Percentiles rank a stretch among this genome's conserved stretches.
phyloP scores from a whole-genome alignment of 169 alveolate species.

The Plasmodium gonderi region DNA sequence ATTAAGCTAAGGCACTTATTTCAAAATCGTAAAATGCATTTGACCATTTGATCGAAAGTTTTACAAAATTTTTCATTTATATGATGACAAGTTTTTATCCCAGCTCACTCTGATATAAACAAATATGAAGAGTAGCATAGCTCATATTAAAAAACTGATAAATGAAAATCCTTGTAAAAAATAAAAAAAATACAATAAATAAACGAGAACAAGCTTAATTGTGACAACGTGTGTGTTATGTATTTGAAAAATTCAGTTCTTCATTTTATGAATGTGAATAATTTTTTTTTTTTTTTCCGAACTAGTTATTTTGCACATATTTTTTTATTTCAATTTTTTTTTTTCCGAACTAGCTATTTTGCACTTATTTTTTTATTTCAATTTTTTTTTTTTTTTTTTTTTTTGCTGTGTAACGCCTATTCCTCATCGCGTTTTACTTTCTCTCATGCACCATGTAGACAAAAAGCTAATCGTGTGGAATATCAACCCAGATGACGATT shows the following conservation, averaged over 20 bases:
- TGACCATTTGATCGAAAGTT: not conserved
- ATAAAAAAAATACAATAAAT: not conserved
- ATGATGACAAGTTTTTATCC: slow-evolving; percentile 68
- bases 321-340: too few species aligned
- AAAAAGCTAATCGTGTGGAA: slow-evolving; percentile 89
- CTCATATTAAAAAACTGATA: slow-evolving; percentile 45
- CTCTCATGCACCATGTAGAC: slow-evolving; percentile 71
- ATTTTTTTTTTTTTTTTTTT: not conserved
- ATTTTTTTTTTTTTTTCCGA: too few species aligned
- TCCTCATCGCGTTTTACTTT: not conserved
- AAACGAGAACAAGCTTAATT: not conserved
- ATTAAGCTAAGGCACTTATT: too few species aligned
- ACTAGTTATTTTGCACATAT: too few species aligned
- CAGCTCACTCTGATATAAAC: slow-evolving; percentile 74
- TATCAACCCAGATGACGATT: slow-evolving; percentile 83
- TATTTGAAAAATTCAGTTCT: too few species aligned
- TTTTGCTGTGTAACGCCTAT: not conserved
- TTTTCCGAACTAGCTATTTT: too few species aligned
- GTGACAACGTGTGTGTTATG: not conserved
- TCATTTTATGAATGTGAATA: too few species aligned
- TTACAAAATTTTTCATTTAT: slow-evolving; percentile 11
- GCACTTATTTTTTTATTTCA: too few species aligned
- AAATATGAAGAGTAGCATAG: slow-evolving; percentile 61
- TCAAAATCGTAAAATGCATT: too few species aligned
- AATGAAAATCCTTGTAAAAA: slow-evolving; percentile 14